Evolutionary conservation across 2,329 filamentous ascomycete species (phyloP), one percentile per base, ranked within the genome.

Genomic region (Colletotrichum tamarilloi): DNA sequence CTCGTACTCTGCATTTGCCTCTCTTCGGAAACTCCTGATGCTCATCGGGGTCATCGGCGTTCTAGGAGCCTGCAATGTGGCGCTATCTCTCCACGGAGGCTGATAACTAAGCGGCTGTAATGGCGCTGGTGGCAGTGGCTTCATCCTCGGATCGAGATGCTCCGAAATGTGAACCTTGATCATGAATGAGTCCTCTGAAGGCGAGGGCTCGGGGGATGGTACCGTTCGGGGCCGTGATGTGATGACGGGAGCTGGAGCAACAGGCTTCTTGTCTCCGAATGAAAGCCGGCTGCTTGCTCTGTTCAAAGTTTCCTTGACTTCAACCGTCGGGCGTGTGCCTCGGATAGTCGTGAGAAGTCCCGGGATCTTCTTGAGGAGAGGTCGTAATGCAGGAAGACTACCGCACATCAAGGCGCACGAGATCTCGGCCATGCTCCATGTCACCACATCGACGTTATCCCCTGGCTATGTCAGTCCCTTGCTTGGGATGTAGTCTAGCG

Each of bases 331-430:
- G 5, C 32, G 49, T 26, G 62, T 42, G 62, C 62, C 22, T 49
- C 70, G 60, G 8, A 72, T 55, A 42, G 68, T 72, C 11, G 58
- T 64, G 3, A 74, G 52, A 38, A 67, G 26, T 55, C 68, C 64
- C 1, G 64, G 55, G 1, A 72, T 53, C 59, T 65, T 74, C 64
- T 65, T 74, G 55, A 74, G 64, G 8, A 86, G 82, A 8, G 82
- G 85, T 0, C 84, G 85, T 2, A 80, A 83, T n/a, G 83, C 81
- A 6, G 80, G 80, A 2, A 85, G 83, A 64, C 84, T 86, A 62
- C 84, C 85, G 3, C 80, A 85, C 28, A 81, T 81, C 19, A 86
- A 83, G 3, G 84, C 85, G 2, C 79, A 74, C 19, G 77, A 78
- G 12, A 77, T 74, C 71, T 82, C 81, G 49, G 81, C 77, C 9